Evolutionary conservation across 768 basidiomycete genomes (phyloP).

Genomic region (Dictyophora rubrovolvata): DNA sequence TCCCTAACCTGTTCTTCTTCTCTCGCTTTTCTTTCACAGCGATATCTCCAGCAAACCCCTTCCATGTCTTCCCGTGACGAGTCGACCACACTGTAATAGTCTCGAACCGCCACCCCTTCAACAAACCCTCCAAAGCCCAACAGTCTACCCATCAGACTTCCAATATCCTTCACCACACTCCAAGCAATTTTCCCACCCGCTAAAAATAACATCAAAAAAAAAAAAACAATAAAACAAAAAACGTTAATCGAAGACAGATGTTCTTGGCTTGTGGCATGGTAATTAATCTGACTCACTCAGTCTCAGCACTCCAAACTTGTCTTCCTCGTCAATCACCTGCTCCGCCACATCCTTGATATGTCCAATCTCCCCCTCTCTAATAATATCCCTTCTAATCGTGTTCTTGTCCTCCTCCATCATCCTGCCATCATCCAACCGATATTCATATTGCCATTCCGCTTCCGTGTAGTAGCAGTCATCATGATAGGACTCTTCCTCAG

Average conservation of each 20-base stretch:
- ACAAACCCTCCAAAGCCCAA: slow-evolving; percentile 7
- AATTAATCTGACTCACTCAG: slow-evolving; percentile 26
- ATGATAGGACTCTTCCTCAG: no score
- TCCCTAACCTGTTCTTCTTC: not conserved
- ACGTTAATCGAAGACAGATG: slow-evolving; percentile 1
- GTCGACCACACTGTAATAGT: no score
- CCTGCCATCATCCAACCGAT: not conserved
- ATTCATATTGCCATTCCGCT: slow-evolving; percentile 5
- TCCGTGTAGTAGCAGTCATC: slow-evolving; percentile 4
- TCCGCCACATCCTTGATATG: slow-evolving; percentile 22
- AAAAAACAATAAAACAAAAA: no score
- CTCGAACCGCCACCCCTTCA: not conserved
- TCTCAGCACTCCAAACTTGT: slow-evolving; percentile 40
- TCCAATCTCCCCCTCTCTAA: not conserved
- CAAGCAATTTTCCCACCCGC: slow-evolving; percentile 27
- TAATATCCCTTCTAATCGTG: not conserved
- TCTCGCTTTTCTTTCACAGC: not conserved
- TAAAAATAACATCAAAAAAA: slow-evolving; percentile 12
- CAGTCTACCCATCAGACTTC: slow-evolving; percentile 24
- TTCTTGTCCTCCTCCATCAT: not conserved
- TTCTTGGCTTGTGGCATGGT: not conserved
- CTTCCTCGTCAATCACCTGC: slow-evolving; percentile 31
- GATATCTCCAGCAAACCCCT: not conserved
- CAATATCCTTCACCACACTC: slow-evolving; percentile 28
- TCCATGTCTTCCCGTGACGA: not conserved